Percentiles rank a stretch among this genome's conserved stretches.
These are phyloP conservation scores for Hordeum marinum DNA, from an alignment of 176 grass and related monocot species.

Conservation along the genomic window DNA sequence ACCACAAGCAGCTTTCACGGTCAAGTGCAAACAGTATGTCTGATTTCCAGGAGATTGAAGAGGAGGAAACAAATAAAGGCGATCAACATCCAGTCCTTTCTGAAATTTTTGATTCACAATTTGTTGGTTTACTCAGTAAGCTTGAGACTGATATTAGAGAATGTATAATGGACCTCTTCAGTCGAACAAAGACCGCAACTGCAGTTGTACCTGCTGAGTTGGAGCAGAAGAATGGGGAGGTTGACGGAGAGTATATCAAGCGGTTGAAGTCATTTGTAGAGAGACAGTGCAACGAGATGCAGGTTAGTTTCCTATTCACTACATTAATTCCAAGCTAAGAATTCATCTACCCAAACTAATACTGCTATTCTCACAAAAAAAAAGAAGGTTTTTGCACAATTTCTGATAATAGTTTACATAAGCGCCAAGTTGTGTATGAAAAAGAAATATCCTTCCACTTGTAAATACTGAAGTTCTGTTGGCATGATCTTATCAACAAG, in stretches of 20 bases:
- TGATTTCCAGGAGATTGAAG: constrained; percentile 69
- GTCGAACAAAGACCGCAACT: constrained; percentile 75
- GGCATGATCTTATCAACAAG: constrained; percentile 17
- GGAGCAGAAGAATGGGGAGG: constrained; percentile 83
- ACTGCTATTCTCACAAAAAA: background rate
- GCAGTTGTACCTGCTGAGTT: constrained; percentile 72
- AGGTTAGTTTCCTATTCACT: constrained; percentile 45
- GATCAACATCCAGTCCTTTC: constrained; percentile 68
- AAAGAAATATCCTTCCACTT: constrained; percentile 38
- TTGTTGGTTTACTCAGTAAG: constrained; percentile 57
- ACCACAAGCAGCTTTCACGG: constrained; percentile 61
- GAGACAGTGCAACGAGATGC: constrained; percentile 97
- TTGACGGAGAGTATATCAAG: constrained; percentile 78
- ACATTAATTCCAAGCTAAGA: background rate
- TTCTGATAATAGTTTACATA: constrained; percentile 4
- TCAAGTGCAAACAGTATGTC: constrained; percentile 82
- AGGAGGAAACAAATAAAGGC: constrained; percentile 55
- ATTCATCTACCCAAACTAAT: background rate
- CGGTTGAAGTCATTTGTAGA: constrained; percentile 88
- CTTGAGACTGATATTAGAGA: constrained; percentile 92
- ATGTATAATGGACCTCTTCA: constrained; percentile 68
- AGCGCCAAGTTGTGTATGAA: constrained; percentile 27
- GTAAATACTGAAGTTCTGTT: constrained; percentile 38
- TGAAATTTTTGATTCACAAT: constrained; percentile 75
- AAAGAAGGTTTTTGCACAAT: background rate